Percentiles rank a stretch among this genome's conserved stretches.
Evolutionary conservation across 495 filamentous ascomycete species (phyloP).

Genomic region (Aspergillus asperescens): DNA sequence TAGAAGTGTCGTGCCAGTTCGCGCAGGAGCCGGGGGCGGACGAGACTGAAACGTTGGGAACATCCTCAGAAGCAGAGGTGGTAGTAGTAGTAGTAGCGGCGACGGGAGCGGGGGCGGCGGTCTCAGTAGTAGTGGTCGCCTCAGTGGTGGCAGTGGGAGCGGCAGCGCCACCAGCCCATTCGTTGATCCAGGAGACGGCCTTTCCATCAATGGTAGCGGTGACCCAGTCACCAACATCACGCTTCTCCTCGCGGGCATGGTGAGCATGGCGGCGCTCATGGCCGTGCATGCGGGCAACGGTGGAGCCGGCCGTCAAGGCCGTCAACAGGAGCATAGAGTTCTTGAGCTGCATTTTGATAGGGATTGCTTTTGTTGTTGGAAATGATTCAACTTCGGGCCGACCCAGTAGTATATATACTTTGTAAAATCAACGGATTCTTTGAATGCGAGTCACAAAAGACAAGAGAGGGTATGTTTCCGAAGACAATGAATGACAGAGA

Average conservation of each 20-base stretch:
- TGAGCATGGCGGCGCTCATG: conserved; percentile 44
- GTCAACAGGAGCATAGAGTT: conserved; percentile 37
- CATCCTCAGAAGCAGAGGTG: conserved; percentile 12
- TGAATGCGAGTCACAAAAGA: conserved; percentile 3
- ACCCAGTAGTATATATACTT: background rate
- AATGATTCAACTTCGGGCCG: conserved; percentile 8
- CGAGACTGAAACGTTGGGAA: conserved; percentile 19
- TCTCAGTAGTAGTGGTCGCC: conserved; percentile 13
- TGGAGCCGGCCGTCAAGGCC: conserved; percentile 40
- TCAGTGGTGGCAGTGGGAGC: conserved; percentile 13
- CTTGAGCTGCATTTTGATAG: conserved; percentile 39
- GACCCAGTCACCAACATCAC: conserved; percentile 45
- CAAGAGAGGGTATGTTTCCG: conserved; percentile 19
- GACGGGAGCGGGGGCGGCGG: conserved; percentile 11
- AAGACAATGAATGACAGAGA: conserved; percentile 25
- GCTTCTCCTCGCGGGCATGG: conserved; percentile 35
- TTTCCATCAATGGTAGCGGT: conserved; percentile 59
- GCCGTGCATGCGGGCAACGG: conserved; percentile 41
- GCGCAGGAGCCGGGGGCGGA: conserved; percentile 20
- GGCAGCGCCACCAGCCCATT: conserved; percentile 42
- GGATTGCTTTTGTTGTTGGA: conserved; percentile 1
- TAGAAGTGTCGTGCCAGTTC: conserved; percentile 25
- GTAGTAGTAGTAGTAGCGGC: conserved; percentile 13
- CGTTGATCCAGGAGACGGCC: conserved; percentile 59
- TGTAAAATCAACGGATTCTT: conserved; percentile 5